These are phyloP conservation scores for Xylaria sp. DNA, from an alignment of 2,329 filamentous ascomycete species.

Conservation along the genomic window DNA sequence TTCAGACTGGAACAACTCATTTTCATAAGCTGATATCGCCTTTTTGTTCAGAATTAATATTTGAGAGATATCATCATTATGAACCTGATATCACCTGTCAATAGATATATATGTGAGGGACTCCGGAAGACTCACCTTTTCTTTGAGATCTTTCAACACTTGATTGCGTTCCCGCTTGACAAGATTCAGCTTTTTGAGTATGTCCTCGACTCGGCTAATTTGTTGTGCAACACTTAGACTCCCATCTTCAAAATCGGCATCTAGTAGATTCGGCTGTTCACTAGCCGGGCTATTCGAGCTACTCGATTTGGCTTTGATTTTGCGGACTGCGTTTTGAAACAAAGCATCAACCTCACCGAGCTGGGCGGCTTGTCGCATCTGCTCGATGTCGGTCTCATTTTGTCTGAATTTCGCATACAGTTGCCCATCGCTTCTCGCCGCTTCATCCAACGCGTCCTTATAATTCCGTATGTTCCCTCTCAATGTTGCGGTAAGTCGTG, in stretches of 20 bases:
- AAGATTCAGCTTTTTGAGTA: constrained; percentile 89
- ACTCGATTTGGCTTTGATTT: constrained; percentile 74
- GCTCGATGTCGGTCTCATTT: constrained; percentile 89
- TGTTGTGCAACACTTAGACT: constrained; percentile 86
- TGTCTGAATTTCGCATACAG: constrained; percentile 85
- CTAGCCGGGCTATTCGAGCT: constrained; percentile 69
- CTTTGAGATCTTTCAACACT: constrained; percentile 95
- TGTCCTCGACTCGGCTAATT: constrained; percentile 87
- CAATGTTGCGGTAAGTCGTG: constrained; percentile 86
- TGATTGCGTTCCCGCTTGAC: constrained; percentile 93
- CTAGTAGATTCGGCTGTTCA: constrained; percentile 82
- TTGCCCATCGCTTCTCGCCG: constrained; percentile 84
- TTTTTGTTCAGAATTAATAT: constrained; percentile 99
- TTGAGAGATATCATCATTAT: constrained; percentile 96
- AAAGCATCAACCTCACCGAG: constrained; percentile 87
- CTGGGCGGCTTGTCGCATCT: constrained; percentile 91
- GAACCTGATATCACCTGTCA: constrained; percentile 70
- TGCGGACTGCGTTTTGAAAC: constrained; percentile 87
- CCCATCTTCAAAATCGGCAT: constrained; percentile 88
- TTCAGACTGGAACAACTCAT: constrained; percentile 91
- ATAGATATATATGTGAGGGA: constrained; percentile 29
- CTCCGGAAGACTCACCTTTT: constrained; percentile 75
- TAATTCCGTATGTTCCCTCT: constrained; percentile 89
- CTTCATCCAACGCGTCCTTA: constrained; percentile 88
- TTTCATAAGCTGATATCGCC: constrained; percentile 90